phyloP scores from a whole-genome alignment of 2,329 filamentous ascomycete genomes.

The Hymenoscyphus albidus region DNA sequence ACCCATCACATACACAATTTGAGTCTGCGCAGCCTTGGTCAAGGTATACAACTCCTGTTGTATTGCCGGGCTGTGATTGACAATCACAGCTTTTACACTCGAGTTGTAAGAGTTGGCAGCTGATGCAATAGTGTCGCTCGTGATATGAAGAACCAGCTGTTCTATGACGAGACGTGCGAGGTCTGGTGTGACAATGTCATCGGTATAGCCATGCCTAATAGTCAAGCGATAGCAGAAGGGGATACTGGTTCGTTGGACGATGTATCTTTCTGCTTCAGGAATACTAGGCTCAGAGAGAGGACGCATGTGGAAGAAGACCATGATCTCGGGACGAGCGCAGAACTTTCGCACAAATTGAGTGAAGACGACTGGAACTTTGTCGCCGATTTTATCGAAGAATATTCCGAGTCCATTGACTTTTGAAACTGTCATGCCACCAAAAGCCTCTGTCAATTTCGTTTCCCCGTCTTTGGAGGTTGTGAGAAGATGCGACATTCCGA shows the following conservation, averaged over 20 bases:
- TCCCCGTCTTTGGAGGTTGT: slow-evolving; percentile 34
- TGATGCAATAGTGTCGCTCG: slow-evolving; percentile 36
- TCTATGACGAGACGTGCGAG: slow-evolving; percentile 57
- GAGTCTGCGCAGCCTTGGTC: slow-evolving; percentile 42
- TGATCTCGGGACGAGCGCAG: slow-evolving; percentile 60
- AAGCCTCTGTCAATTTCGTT: slow-evolving; percentile 38
- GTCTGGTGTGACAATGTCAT: slow-evolving; percentile 64
- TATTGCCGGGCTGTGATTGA: slow-evolving; percentile 27
- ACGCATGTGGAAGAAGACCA: slow-evolving; percentile 72
- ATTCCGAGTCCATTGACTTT: slow-evolving; percentile 59
- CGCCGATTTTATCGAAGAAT: slow-evolving; percentile 75
- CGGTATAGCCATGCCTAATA: slow-evolving; percentile 69
- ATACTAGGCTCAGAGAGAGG: slow-evolving; percentile 57
- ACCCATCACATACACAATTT: slow-evolving; percentile 55
- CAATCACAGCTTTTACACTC: slow-evolving; percentile 7
- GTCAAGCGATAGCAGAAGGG: slow-evolving; percentile 66
- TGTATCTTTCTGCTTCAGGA: slow-evolving; percentile 45
- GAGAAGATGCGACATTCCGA: slow-evolving; percentile 46
- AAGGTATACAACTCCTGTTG: slow-evolving; percentile 44
- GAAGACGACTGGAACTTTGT: slow-evolving; percentile 62
- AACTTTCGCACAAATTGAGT: slow-evolving; percentile 71
- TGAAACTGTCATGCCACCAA: slow-evolving; percentile 40
- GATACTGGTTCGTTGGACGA: slow-evolving; percentile 40
- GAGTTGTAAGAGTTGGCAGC: slow-evolving; percentile 17
- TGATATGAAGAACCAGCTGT: slow-evolving; percentile 51